Percentiles rank a stretch among this genome's conserved stretches.
Conservation (phyloP, 2,329 filamentous ascomycete genomes). For the Neospermospora avenae region DNA sequence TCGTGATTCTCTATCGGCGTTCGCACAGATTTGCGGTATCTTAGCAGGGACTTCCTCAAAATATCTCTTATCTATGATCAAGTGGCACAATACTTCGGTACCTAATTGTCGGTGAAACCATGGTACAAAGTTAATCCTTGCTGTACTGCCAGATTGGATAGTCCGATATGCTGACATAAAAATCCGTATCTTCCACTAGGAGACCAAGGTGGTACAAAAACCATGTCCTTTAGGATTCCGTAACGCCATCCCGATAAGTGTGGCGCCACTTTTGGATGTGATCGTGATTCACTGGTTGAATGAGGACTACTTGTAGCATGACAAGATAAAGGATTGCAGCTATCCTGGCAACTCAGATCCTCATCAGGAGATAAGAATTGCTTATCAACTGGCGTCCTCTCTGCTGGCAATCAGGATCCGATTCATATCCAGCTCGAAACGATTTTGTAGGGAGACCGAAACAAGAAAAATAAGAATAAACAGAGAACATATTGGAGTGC, state of each 20-base stretch:
- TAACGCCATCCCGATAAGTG: conserved; percentile 4
- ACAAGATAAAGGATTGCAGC: background rate
- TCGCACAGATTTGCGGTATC: background rate
- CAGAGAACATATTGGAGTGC: conserved; percentile 2
- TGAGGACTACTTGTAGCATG: background rate
- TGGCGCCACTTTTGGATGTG: conserved; percentile 9
- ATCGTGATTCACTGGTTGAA: background rate
- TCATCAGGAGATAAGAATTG: background rate
- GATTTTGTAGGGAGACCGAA: background rate
- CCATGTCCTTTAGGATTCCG: conserved; percentile 12
- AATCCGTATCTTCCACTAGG: conserved; percentile 5
- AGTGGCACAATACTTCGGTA: background rate
- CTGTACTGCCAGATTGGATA: background rate
- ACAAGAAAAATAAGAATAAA: conserved; percentile 3
- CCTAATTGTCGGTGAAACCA: background rate
- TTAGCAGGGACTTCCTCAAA: background rate
- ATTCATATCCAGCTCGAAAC: background rate
- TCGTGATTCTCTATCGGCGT: background rate
- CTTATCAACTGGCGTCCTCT: background rate
- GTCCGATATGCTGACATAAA: conserved; percentile 1
- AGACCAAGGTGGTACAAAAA: conserved; percentile 5
- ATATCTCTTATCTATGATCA: background rate
- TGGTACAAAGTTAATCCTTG: background rate
- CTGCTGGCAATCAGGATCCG: background rate
- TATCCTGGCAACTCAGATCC: background rate